Base-by-base conservation (phyloP, 192 early-diverging fungal genomes). In the Coemansia sp. region DNA sequence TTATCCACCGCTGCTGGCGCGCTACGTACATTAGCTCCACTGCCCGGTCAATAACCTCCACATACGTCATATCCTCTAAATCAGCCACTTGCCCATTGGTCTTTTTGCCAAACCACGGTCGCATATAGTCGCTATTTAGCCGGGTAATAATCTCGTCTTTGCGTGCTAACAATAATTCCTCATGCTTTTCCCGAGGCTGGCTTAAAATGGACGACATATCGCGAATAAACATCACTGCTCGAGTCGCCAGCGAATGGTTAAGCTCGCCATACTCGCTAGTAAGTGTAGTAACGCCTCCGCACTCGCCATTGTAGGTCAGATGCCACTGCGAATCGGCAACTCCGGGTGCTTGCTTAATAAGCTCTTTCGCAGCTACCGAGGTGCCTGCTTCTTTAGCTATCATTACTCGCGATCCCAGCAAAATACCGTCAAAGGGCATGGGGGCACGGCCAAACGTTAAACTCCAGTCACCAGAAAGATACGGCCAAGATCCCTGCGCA, bases 371-470 rank as follows among this genome's bases (percentile, higher is more conserved):
- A 0, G 32, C 45, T 17, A 11, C 34, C 4, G 55, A 57, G 1
- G 55, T 58, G 3, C 83, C 69, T 43, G 83, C 84, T 71, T 97
- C 93, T 65, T 90, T 87, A 47, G 92, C 88, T 38, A 93, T 90
- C 90, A 97, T 91, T 49, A 95, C 83, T 57, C 90, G 90, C 17
- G 93, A 95, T 15, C 90, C 94, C 57, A 97, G 87, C 51, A 97
- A 72, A 21, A 95, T 78, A 80, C 93, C 94, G 62, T 97, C 94
- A 61, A 93, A 89, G 6, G 94, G 94, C 94, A 97, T 97, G 23
- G 91, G 86, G 11, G 91, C 84, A 56, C 83, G 85, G 48, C 85
- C 91, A 54, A 85, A 90, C 47, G 72, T 62, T 43, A 68, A 54
- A 54, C 84, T 82, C 94, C 94, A 97, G 40, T 97, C 88, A 59